Conservation (phyloP, 352 stramenopile genomes). For the Pythium utonaiense region DNA sequence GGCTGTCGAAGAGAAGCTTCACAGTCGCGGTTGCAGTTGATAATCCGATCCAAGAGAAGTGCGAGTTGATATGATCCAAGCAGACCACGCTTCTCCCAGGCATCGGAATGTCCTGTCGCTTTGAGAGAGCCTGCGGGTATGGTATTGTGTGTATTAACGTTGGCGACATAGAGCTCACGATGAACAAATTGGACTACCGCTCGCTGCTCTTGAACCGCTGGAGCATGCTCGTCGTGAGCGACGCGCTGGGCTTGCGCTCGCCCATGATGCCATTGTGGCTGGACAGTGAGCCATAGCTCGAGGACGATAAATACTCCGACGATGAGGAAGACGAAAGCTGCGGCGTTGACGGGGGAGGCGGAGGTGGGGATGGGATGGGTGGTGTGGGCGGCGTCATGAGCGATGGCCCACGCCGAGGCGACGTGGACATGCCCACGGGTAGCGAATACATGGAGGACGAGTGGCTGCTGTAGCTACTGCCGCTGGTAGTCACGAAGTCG, state of each 20-base stretch:
- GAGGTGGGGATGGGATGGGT: background rate
- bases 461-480: background rate
- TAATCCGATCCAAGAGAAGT: no score
- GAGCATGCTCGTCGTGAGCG: conserved; percentile 44
- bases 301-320: conserved; percentile 41
- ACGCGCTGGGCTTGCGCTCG: conserved; percentile 48
- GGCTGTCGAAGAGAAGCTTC: no score
- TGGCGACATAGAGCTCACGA: no score
- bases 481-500: conserved; percentile 22
- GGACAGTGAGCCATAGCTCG: conserved; percentile 32
- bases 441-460: conserved; percentile 18
- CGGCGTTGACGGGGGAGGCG: conserved; percentile 1
- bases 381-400: conserved; percentile 10
- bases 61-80: no score
- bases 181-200: no score
- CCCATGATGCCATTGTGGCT: conserved; percentile 24
- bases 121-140: no score
- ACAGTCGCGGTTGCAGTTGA: no score
- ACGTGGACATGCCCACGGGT: conserved; percentile 1
- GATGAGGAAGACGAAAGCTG: conserved; percentile 31
- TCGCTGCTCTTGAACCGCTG: conserved; percentile 54
- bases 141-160: no score
- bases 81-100: no score
- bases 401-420: background rate
- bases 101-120: no score